A percentile compares a stretch with the other conserved stretches of the same genome.
phyloP scores from a whole-genome alignment of 306 rosid species.

The Betula pendula region DNA sequence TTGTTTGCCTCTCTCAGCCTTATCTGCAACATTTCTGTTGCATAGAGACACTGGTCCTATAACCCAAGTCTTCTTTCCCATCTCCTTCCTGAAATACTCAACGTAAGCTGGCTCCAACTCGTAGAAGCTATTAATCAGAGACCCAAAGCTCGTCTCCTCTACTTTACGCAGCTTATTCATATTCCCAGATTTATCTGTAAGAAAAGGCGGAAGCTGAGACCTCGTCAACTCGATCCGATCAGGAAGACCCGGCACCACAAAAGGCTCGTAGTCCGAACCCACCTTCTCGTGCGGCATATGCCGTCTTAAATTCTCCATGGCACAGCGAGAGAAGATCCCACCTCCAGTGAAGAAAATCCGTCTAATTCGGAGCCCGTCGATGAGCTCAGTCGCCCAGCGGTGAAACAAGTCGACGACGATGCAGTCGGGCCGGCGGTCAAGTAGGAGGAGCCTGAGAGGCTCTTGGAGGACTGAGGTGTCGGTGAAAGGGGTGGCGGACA shows the following conservation, averaged over 20 bases:
- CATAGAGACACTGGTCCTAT: constrained; percentile 64
- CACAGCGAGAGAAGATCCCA: constrained; percentile 58
- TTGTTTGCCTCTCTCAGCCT: constrained; percentile 44
- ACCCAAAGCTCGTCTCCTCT: constrained; percentile 48
- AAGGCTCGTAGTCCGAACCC: constrained; percentile 46
- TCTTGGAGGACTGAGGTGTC: constrained; percentile 49
- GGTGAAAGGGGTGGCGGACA: constrained; percentile 36
- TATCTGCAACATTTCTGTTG: constrained; percentile 40
- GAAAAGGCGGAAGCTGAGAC: constrained; percentile 49
- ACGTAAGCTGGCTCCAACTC: constrained; percentile 55
- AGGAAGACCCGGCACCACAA: constrained; percentile 48
- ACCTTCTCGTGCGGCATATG: constrained; percentile 31
- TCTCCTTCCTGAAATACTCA: constrained; percentile 29
- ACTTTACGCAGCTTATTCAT: constrained; percentile 6
- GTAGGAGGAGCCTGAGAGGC: constrained; percentile 44
- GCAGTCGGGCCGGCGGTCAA: constrained; percentile 39
- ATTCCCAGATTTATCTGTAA: constrained; percentile 21
- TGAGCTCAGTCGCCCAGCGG: constrained; percentile 46
- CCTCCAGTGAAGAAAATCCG: constrained; percentile 47
- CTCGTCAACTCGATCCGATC: constrained; percentile 42
- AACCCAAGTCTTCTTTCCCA: constrained; percentile 49
- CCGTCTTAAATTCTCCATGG: constrained; percentile 21
- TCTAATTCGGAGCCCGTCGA: constrained; percentile 31
- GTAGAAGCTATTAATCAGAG: constrained; percentile 53
- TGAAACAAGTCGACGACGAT: constrained; percentile 55